These are phyloP conservation scores for Termitomyces sp. DNA, from an alignment of 768 basidiomycete genomes.

Conservation along the genomic window DNA sequence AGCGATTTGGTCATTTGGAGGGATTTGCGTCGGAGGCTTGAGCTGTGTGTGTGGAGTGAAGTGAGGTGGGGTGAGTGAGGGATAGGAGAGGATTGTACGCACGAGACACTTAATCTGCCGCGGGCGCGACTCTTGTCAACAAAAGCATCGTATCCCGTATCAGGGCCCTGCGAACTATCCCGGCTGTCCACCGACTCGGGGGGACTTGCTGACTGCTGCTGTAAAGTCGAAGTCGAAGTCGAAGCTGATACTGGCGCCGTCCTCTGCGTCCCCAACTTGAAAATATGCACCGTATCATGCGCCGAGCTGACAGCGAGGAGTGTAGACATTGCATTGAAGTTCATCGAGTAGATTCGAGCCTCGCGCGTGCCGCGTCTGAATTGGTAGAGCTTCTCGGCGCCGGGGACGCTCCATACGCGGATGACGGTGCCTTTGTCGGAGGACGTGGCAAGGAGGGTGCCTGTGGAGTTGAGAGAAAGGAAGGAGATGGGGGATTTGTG, in stretches of 20 bases:
- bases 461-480: slow-evolving; percentile 79
- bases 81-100: slow-evolving; percentile 14
- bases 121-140: slow-evolving; percentile 61
- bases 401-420: slow-evolving; percentile 87
- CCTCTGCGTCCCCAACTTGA: slow-evolving; percentile 57
- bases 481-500: slow-evolving; percentile 92
- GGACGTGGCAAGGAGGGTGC: slow-evolving; percentile 88
- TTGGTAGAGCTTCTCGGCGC: slow-evolving; percentile 91
- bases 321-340: slow-evolving; percentile 77
- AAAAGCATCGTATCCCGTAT: slow-evolving; percentile 83
- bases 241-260: slow-evolving; percentile 3
- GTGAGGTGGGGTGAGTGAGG: not conserved
- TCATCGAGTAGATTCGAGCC: slow-evolving; percentile 73
- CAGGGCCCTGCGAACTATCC: slow-evolving; percentile 52
- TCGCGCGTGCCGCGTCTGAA: slow-evolving; percentile 89
- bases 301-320: slow-evolving; percentile 89
- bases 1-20: slow-evolving; percentile 70
- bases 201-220: slow-evolving; percentile 43
- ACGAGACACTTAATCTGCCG: slow-evolving; percentile 45
- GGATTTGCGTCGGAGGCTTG: slow-evolving; percentile 61
- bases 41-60: slow-evolving; percentile 18
- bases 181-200: slow-evolving; percentile 42
- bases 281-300: slow-evolving; percentile 95
- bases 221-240: no score
- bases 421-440: slow-evolving; percentile 97